Conservation (phyloP, 2,329 filamentous ascomycete species). For the Fragosphaeria purpurea region DNA sequence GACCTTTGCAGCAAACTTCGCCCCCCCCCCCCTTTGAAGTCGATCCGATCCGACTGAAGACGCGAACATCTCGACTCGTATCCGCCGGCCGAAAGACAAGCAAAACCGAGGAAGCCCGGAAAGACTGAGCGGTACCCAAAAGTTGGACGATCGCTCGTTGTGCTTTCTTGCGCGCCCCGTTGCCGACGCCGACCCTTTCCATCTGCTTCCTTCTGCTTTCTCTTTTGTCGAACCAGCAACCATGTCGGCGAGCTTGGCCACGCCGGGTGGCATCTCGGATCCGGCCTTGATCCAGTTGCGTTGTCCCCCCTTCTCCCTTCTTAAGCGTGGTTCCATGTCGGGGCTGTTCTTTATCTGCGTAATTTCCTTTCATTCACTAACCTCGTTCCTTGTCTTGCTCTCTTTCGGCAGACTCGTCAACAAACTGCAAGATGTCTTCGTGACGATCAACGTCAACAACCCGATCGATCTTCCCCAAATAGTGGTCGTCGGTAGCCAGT, state of each 20-base stretch:
- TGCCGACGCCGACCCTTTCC: too few relatives aligned
- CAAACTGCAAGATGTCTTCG: slow-evolving; percentile 98
- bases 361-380: background rate
- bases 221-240: background rate
- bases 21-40: too few relatives aligned
- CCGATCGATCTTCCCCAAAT: slow-evolving; percentile 98
- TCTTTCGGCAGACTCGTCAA: slow-evolving; percentile 63
- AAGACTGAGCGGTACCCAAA: too few relatives aligned
- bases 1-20: too few relatives aligned
- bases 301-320: background rate
- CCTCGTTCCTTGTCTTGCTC: background rate
- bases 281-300: slow-evolving; percentile 17
- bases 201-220: too few relatives aligned
- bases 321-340: background rate
- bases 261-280: slow-evolving; percentile 17
- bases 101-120: too few relatives aligned
- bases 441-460: slow-evolving; percentile 97
- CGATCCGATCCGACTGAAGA: too few relatives aligned
- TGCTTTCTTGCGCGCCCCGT: too few relatives aligned
- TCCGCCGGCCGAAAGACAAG: too few relatives aligned
- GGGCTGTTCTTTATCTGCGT: background rate
- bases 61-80: too few relatives aligned
- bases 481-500: slow-evolving; percentile 95
- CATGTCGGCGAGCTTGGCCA: slow-evolving; percentile 12
- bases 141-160: too few relatives aligned